Base-by-base conservation (phyloP, 1,284 basidiomycete genomes). In the Puccinia brachypodii region DNA sequence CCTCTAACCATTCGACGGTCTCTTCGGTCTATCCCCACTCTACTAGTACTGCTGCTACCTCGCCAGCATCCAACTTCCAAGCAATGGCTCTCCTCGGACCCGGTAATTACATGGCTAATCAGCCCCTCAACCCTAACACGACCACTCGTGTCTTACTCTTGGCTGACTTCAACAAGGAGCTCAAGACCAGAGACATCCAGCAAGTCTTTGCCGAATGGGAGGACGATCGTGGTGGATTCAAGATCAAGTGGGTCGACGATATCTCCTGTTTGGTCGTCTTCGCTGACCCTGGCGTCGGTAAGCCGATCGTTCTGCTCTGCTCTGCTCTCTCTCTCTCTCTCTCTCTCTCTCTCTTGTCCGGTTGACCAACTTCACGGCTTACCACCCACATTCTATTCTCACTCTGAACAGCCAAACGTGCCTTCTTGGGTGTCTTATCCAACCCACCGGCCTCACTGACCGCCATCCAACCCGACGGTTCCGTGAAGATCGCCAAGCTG, bases 201-300 rank as follows among this genome's bases (percentile, higher is more conserved):
- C 87, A 90, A 76, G 92, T 95, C 58, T 98, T 99, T 87, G 89
- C 91, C 76, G 94, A 95, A 62, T 98, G 93, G 90, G 95, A 98
- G 85, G 90, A 89, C 83, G 89, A 92, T 68, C 91, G 90, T 82
- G 95, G 95, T 53, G 96, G 96, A 25, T 98, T 97, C 89, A 94
- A 95, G 89, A 97, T 99, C 87, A 99, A 99, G 87, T 99, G 96
- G 96, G 91, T 92, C 84, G 95, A 99, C 87, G 96, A 99, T 87
- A 95, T 94, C 68, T 96, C 93, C 85, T 93, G 96, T 62, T 89
- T 97, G 85, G 92, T 98, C 85, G 95, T 99, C 83, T 99, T 99
- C 87, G 90, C 91, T 60, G 89, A 90, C 83, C 86, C 89, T 13
- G 85, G 85, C 42, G 85, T 87, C 33, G 89, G 89, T 89, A 82